Evolutionary conservation across 768 basidiomycete species (phyloP).

Genomic region (Rhodotorula diobovata): DNA sequence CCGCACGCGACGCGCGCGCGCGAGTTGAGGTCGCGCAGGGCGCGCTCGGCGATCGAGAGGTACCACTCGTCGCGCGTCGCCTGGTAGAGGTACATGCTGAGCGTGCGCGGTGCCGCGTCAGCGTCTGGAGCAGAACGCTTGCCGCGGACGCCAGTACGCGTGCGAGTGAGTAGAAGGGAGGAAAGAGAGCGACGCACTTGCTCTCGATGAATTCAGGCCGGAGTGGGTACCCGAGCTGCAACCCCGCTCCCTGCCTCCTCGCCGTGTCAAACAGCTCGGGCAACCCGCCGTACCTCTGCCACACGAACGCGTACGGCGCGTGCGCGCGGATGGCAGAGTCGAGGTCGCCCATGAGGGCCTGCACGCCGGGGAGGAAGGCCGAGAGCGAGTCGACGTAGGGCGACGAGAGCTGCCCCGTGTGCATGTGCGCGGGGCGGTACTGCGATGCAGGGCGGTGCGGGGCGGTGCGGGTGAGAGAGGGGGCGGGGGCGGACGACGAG

Average conservation of each 20-base stretch:
- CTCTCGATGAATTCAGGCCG: conserved; percentile 39
- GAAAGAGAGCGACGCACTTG: neutral
- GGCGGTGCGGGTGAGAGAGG: no score
- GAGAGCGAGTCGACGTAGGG: conserved; percentile 87
- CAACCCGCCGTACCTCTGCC: conserved; percentile 71
- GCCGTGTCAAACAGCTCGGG: conserved; percentile 89
- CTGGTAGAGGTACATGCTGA: conserved; percentile 90
- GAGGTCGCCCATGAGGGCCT: conserved; percentile 51
- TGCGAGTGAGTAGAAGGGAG: neutral
- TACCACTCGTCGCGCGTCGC: conserved; percentile 91
- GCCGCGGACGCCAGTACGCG: no score
- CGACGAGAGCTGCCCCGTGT: conserved; percentile 67
- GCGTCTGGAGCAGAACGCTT: no score
- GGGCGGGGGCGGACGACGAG: conserved; percentile 5
- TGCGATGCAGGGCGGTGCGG: conserved; percentile 44
- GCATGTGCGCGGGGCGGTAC: conserved; percentile 82
- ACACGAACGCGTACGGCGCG: conserved; percentile 56
- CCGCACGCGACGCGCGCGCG: conserved; percentile 82
- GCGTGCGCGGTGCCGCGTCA: conserved; percentile 40
- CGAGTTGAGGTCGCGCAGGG: conserved; percentile 67
- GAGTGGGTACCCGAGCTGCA: conserved; percentile 48
- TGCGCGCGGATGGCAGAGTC: conserved; percentile 30
- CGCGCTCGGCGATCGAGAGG: conserved; percentile 79
- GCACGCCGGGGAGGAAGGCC: conserved; percentile 96
- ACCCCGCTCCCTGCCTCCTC: conserved; percentile 46